Percentiles rank a stretch among this genome's conserved stretches.
Evolutionary conservation across 108 stramenopile species (phyloP).

Genomic region (Asterionellopsis glacialis): DNA sequence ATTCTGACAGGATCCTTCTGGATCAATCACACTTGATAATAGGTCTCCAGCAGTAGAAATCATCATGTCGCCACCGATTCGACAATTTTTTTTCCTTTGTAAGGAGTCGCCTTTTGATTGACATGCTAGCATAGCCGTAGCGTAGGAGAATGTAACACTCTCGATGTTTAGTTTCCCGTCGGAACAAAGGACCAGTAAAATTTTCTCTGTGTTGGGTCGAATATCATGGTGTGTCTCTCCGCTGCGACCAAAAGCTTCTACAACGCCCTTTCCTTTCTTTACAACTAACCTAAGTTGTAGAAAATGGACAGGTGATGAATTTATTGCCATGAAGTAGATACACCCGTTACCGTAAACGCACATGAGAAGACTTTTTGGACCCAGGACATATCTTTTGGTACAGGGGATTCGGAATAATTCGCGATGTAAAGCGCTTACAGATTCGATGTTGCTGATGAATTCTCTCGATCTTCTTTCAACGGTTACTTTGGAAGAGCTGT

Average conservation of each 20-base stretch:
- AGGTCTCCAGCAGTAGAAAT: slow-evolving; percentile 10
- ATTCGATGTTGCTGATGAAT: not conserved
- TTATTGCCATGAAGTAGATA: slow-evolving; percentile 17
- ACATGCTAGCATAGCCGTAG: slow-evolving; percentile 1
- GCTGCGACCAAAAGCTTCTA: slow-evolving; percentile 1
- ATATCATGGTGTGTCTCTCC: slow-evolving; percentile 11
- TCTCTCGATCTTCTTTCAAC: not conserved
- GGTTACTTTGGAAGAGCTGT: not conserved
- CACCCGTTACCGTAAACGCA: slow-evolving; percentile 25
- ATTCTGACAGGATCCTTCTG: not conserved
- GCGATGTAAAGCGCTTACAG: slow-evolving; percentile 6
- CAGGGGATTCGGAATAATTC: slow-evolving; percentile 3
- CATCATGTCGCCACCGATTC: slow-evolving; percentile 1
- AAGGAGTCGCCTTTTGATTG: not conserved
- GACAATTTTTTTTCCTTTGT: not conserved
- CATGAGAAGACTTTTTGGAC: slow-evolving; percentile 1
- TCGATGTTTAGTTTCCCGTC: slow-evolving; percentile 12
- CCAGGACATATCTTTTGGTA: slow-evolving; percentile 14
- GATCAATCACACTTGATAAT: not conserved
- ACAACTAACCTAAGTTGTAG: slow-evolving; percentile 13
- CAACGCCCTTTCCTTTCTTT: slow-evolving; percentile 7
- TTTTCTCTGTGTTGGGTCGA: slow-evolving; percentile 11
- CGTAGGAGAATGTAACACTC: slow-evolving; percentile 14
- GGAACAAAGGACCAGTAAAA: slow-evolving; percentile 9
- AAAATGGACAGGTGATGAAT: slow-evolving; percentile 8